Evolutionary conservation across 495 filamentous ascomycete species (phyloP).

Genomic region (Geoglossum glabrum): DNA sequence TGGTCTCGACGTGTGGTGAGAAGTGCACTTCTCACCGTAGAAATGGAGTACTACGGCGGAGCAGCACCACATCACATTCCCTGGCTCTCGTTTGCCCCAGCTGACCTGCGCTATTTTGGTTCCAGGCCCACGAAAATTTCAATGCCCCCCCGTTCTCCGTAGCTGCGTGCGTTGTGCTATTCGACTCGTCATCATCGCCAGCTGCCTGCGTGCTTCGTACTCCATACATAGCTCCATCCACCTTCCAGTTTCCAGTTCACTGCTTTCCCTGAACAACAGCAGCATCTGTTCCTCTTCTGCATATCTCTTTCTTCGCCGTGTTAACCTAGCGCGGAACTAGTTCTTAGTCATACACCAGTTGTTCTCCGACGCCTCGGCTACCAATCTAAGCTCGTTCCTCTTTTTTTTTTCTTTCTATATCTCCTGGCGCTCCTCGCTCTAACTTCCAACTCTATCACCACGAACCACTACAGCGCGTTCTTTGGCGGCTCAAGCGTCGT

Average conservation of each 20-base stretch:
- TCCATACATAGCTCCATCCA: background rate
- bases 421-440: background rate
- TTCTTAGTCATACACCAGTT: background rate
- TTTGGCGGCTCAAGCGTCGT: slow-evolving; percentile 40
- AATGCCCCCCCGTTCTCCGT: background rate
- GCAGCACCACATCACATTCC: background rate
- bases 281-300: background rate
- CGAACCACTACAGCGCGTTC: slow-evolving; percentile 29
- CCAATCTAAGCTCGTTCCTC: background rate
- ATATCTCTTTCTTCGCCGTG: background rate
- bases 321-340: background rate
- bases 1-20: background rate
- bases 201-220: background rate
- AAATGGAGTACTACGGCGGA: background rate
- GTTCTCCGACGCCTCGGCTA: background rate
- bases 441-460: background rate
- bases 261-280: background rate
- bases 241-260: background rate
- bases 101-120: background rate
- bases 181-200: background rate
- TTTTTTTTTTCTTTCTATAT: background rate
- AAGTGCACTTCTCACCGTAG: background rate
- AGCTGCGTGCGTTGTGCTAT: background rate
- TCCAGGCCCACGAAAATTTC: background rate
- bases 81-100: background rate